Conservation (phyloP, 441 rosid species). For the Isatis lusitanica region DNA sequence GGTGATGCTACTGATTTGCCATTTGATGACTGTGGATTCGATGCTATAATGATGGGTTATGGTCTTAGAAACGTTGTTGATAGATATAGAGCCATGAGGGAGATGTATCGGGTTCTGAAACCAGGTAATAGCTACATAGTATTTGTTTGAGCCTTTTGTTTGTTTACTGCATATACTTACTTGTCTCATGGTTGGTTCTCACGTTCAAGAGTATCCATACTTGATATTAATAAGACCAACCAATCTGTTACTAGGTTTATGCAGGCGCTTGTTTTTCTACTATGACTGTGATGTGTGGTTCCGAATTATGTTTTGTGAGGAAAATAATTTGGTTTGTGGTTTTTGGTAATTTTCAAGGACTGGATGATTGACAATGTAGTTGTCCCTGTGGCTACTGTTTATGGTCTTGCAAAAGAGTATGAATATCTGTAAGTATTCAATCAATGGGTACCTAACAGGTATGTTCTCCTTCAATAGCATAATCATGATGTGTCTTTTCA, state of each 20-base stretch:
- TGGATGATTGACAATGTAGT: constrained; percentile 83
- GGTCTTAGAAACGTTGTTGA: constrained; percentile 80
- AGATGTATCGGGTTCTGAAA: constrained; percentile 71
- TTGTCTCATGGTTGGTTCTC: constrained; percentile 27
- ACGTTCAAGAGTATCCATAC: constrained; percentile 72
- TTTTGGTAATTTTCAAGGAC: constrained; percentile 43
- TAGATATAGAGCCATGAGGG: constrained; percentile 58
- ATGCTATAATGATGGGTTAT: constrained; percentile 86
- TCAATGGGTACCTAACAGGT: constrained; percentile 72
- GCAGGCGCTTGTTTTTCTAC: constrained; percentile 51
- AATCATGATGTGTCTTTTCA: no score
- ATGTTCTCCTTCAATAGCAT: constrained; percentile 5
- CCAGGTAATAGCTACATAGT: constrained; percentile 46
- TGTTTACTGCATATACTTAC: not conserved
- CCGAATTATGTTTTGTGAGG: not conserved
- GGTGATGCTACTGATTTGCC: constrained; percentile 82
- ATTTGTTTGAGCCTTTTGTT: not conserved
- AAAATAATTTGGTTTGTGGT: not conserved
- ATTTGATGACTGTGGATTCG: constrained; percentile 61
- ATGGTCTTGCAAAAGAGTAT: constrained; percentile 69
- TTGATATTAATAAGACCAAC: constrained; percentile 77
- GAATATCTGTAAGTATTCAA: constrained; percentile 73
- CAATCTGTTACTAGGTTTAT: constrained; percentile 46
- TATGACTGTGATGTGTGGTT: not conserved
- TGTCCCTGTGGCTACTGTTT: constrained; percentile 73